These are phyloP conservation scores for Mycotypha africana DNA, from an alignment of 371 early-diverging fungal species.

Conservation along the genomic window DNA sequence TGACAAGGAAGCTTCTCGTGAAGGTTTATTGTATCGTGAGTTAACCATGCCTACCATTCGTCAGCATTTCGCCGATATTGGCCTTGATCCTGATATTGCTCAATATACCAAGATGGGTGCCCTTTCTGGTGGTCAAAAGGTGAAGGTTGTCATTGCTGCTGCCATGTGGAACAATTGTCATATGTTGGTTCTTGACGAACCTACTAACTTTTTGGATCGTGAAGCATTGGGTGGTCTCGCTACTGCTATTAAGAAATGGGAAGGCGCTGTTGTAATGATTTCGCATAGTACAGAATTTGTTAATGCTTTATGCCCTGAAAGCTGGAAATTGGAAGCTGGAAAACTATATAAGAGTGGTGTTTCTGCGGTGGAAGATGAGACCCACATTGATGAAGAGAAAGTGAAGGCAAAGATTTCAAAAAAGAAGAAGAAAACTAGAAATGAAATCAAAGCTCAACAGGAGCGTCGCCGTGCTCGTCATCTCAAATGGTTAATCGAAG, in stretches of 20 bases:
- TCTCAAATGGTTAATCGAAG: conserved; percentile 69
- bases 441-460: conserved; percentile 66
- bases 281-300: conserved; percentile 84
- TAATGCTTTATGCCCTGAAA: conserved; percentile 73
- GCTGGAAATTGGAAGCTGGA: conserved; percentile 71
- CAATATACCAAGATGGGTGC: conserved; percentile 66
- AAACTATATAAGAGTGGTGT: conserved; percentile 46
- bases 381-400: conserved; percentile 55
- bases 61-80: conserved; percentile 65
- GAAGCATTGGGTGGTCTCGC: conserved; percentile 83
- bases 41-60: conserved; percentile 62
- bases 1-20: conserved; percentile 74
- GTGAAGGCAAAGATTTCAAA: conserved; percentile 62
- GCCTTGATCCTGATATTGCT: conserved; percentile 75
- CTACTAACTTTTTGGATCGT: conserved; percentile 89
- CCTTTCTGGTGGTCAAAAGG: conserved; percentile 86
- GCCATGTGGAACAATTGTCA: conserved; percentile 84
- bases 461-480: conserved; percentile 66
- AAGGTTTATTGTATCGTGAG: conserved; percentile 67
- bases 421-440: conserved; percentile 82
- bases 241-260: conserved; percentile 73
- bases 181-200: conserved; percentile 78
- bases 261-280: conserved; percentile 85
- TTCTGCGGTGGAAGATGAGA: conserved; percentile 54
- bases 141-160: conserved; percentile 80